Evolutionary conservation across 306 rosid genomes (phyloP), one percentile per base, ranked within the genome.

Genomic region (Cucumis melo): DNA sequence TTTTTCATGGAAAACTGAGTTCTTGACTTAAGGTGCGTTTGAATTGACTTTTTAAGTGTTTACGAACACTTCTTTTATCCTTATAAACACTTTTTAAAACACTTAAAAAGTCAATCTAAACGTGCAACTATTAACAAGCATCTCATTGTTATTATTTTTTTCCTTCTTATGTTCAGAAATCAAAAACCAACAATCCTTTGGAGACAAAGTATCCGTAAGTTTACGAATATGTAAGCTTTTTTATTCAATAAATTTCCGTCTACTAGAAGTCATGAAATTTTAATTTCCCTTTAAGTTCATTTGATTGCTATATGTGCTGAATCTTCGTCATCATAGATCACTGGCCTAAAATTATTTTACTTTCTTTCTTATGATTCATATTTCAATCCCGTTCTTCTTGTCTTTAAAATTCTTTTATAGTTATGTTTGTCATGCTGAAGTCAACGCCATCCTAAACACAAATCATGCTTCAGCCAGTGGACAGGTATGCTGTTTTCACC

Each of bases 341-440:
- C 57, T 72, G 27, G 34, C 16, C 34, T 21, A 27, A 42, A 68
- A 44, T 68, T 19, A 11, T 66, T n/a, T 0, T 3, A 68, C 55
- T 68, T 21, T 39, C 32, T 77, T 77, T 6, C 8, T 59, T 13
- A 10, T 84, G 44, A 29, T 42, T 75, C 17, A 21, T 41, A 19
- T 23, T 39, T 76, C 54, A 51, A 73, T 38, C 71, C 78, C 51
- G 46, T 63, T 61, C 63, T 76, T n/a, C 51, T 59, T 39, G 54
- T 19, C 57, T 55, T 34, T 21, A 42, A 54, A 79, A 61, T 79
- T 23, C 46, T 82, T 36, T 73, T 70, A 41, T 66, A 94, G 98
- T 56, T 94, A 89, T 84, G 98, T 94, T 76, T 94, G 98, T 79
- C 98, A 94, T 76, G 96, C 98, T 56, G 98, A 94, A 87, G 96